A percentile compares a stretch with the other conserved stretches of the same genome.
Evolutionary conservation across 805 yeast genomes (phyloP).

Genomic region (Sugiyamaella chiloensis): DNA sequence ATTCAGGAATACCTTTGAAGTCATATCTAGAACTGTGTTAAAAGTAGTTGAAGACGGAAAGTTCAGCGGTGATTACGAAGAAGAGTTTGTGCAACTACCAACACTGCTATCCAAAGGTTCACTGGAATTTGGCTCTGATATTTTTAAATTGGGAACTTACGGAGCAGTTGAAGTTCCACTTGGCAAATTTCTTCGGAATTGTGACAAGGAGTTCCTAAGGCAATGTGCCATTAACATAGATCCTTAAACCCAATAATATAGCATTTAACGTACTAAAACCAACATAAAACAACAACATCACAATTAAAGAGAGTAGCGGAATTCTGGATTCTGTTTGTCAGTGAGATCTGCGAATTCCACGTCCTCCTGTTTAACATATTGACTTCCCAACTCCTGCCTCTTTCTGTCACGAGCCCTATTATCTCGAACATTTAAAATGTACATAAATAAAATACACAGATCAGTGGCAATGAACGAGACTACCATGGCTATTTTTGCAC

Average conservation of each 20-base stretch:
- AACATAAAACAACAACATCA: neutral
- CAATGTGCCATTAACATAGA: neutral
- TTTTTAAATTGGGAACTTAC: neutral
- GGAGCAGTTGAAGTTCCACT: neutral
- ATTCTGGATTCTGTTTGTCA: slow-evolving; percentile 51
- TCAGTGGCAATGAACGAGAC: slow-evolving; percentile 39
- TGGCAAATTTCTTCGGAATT: neutral
- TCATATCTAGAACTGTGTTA: neutral
- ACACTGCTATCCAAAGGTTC: neutral
- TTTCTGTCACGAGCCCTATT: slow-evolving; percentile 48
- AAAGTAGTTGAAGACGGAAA: neutral
- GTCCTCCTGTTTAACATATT: slow-evolving; percentile 20
- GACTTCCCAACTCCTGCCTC: slow-evolving; percentile 30
- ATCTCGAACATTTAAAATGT: slow-evolving; percentile 33
- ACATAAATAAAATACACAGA: slow-evolving; percentile 38
- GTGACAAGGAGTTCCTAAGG: neutral
- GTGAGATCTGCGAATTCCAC: slow-evolving; percentile 43
- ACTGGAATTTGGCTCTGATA: neutral
- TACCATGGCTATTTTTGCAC: slow-evolving; percentile 51
- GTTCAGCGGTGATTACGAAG: neutral
- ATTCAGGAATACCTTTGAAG: neutral
- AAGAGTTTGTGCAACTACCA: neutral
- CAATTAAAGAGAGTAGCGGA: slow-evolving; percentile 17
- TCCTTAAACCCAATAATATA: too few species aligned
- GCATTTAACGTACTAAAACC: too few species aligned